Conservation (phyloP, 352 stramenopile genomes). For the Aphanomyces stellatus region DNA sequence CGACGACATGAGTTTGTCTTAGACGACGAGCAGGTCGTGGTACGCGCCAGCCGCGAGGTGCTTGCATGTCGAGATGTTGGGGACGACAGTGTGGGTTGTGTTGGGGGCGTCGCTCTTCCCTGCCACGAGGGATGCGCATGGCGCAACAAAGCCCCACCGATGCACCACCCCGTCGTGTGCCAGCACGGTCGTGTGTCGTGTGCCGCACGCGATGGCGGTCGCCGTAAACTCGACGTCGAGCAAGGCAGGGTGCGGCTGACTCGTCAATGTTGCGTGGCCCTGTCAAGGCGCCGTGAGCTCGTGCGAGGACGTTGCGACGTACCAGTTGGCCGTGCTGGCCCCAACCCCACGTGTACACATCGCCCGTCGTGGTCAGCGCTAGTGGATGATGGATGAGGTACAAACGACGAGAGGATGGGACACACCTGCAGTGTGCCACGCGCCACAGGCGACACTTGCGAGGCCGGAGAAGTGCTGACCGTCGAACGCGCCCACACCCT, state of each 20-base stretch:
- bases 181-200: slow-evolving; percentile 40
- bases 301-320: slow-evolving; percentile 6
- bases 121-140: not conserved
- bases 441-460: slow-evolving; percentile 48
- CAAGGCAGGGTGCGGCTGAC: slow-evolving; percentile 26
- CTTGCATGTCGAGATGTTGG: not conserved
- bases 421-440: slow-evolving; percentile 59
- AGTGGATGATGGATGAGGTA: not conserved
- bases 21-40: slow-evolving; percentile 1
- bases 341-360: slow-evolving; percentile 79
- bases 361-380: slow-evolving; percentile 37
- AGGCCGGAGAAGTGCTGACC: slow-evolving; percentile 25
- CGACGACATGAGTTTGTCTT: not conserved
- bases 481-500: slow-evolving; percentile 30
- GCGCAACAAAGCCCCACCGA: slow-evolving; percentile 33
- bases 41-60: not conserved
- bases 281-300: not conserved
- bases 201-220: slow-evolving; percentile 37
- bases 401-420: not conserved
- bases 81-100: not conserved
- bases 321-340: slow-evolving; percentile 62
- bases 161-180: slow-evolving; percentile 36
- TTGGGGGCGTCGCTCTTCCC: slow-evolving; percentile 5
- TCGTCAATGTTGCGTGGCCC: slow-evolving; percentile 21
- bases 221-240: slow-evolving; percentile 28